phyloP scores from a whole-genome alignment of 306 rosid species.

The Corylus heterophylla region DNA sequence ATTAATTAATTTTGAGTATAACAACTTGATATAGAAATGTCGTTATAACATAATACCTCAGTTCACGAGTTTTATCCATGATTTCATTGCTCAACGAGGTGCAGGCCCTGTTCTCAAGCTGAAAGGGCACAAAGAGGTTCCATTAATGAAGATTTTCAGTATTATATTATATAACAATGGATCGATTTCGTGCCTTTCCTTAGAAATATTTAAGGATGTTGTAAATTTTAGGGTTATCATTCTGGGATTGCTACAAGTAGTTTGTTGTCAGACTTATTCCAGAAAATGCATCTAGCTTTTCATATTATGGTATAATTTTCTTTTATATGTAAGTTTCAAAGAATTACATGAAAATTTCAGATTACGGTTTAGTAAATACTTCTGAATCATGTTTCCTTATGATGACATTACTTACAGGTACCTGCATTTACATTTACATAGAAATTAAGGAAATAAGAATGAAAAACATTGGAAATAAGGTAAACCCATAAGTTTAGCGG shows the following conservation, averaged over 20 bases:
- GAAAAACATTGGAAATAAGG: neutral
- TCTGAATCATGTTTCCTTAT: neutral
- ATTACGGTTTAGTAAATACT: neutral
- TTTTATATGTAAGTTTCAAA: neutral
- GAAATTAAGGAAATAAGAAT: neutral
- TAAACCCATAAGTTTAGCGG: neutral
- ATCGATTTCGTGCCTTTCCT: too few relatives aligned
- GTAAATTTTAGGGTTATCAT: neutral
- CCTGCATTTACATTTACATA: neutral
- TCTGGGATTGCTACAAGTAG: neutral
- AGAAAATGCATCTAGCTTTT: neutral
- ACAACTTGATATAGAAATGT: neutral
- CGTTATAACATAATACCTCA: conserved; percentile 17
- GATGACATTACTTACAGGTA: neutral
- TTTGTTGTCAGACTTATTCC: neutral
- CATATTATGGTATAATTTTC: neutral
- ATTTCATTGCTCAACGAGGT: conserved; percentile 26
- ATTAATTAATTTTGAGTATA: neutral
- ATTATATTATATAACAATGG: neutral
- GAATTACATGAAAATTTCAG: neutral
- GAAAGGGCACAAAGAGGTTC: neutral
- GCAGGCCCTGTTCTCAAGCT: conserved; percentile 24
- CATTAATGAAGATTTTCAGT: neutral
- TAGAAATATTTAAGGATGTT: neutral
- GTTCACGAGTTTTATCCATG: conserved; percentile 29